Percentiles rank a stretch among this genome's conserved stretches.
These are phyloP conservation scores for Plectosphaerella sp. DNA, from an alignment of 2,329 filamentous ascomycete species.

Conservation along the genomic window DNA sequence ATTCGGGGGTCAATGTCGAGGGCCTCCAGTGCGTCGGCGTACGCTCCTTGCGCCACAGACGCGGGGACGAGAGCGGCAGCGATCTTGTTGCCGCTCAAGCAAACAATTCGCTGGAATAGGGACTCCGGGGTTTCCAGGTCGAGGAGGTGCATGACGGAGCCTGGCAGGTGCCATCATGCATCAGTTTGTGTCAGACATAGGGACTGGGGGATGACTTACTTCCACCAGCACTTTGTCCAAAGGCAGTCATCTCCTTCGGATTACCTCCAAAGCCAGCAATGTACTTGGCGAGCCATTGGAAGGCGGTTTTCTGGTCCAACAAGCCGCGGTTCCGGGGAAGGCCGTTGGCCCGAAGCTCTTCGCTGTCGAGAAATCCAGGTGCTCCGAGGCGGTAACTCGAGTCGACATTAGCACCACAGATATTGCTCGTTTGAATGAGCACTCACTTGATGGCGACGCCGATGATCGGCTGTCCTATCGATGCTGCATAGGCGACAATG, in stretches of 20 bases:
- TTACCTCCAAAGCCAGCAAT: conserved; percentile 29
- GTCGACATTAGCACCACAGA: no score
- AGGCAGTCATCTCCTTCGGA: conserved; percentile 21
- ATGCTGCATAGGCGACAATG: conserved; percentile 37
- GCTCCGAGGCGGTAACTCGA: conserved; percentile 41
- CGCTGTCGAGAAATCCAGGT: conserved; percentile 42
- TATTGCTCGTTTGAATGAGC: no score
- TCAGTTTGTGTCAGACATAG: not conserved
- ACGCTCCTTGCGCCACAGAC: not conserved
- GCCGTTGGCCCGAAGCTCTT: conserved; percentile 38
- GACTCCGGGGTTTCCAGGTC: not conserved
- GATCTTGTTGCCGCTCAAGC: not conserved
- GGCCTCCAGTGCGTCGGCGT: not conserved
- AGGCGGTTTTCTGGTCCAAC: conserved; percentile 27
- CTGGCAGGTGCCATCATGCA: not conserved
- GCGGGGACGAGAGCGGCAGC: not conserved
- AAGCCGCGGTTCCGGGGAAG: conserved; percentile 39
- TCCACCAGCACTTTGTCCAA: conserved; percentile 46
- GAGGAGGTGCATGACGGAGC: conserved; percentile 1
- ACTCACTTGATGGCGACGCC: conserved; percentile 38
- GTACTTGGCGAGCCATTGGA: conserved; percentile 26
- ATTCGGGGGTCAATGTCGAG: not conserved
- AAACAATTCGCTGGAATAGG: not conserved
- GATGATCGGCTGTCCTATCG: conserved; percentile 39
- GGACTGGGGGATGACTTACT: conserved; percentile 20